Conservation (phyloP, 495 filamentous ascomycete species). For the Neurospora sp. region DNA sequence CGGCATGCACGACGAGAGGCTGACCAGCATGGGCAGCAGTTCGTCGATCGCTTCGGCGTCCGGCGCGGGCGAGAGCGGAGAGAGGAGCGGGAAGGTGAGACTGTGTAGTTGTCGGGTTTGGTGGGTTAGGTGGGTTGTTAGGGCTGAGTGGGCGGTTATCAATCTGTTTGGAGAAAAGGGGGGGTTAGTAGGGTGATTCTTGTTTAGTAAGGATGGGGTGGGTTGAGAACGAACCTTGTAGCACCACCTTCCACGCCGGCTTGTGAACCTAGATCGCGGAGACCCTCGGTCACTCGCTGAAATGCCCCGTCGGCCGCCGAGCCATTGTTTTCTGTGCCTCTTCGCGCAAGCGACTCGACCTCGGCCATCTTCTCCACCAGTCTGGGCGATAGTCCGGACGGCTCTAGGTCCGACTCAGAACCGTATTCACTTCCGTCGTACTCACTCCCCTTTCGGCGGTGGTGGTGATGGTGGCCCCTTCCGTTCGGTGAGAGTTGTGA, state of each 20-base stretch:
- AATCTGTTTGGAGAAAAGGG: slow-evolving; percentile 40
- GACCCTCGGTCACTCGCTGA: slow-evolving; percentile 55
- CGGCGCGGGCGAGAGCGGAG: slow-evolving; percentile 42
- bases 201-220: neutral
- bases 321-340: slow-evolving; percentile 63
- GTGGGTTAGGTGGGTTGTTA: slow-evolving; percentile 74
- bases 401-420: slow-evolving; percentile 63
- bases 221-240: slow-evolving; percentile 47
- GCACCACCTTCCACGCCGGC: slow-evolving; percentile 69
- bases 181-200: slow-evolving; percentile 10
- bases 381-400: slow-evolving; percentile 57
- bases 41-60: slow-evolving; percentile 52
- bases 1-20: slow-evolving; percentile 44
- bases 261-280: slow-evolving; percentile 75
- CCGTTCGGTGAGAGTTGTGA: slow-evolving; percentile 23
- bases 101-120: slow-evolving; percentile 75
- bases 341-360: slow-evolving; percentile 61
- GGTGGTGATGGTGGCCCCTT: slow-evolving; percentile 19
- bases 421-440: slow-evolving; percentile 55
- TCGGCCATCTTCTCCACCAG: slow-evolving; percentile 67
- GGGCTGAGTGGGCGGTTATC: slow-evolving; percentile 76
- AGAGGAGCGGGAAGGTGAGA: slow-evolving; percentile 64
- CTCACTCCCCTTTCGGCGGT: slow-evolving; percentile 37
- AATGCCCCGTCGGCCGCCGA: slow-evolving; percentile 59
- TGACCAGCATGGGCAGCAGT: slow-evolving; percentile 52